Evolutionary conservation across 768 basidiomycete species (phyloP), one percentile per base, ranked within the genome.

Genomic region (Tricholoma sp.): DNA sequence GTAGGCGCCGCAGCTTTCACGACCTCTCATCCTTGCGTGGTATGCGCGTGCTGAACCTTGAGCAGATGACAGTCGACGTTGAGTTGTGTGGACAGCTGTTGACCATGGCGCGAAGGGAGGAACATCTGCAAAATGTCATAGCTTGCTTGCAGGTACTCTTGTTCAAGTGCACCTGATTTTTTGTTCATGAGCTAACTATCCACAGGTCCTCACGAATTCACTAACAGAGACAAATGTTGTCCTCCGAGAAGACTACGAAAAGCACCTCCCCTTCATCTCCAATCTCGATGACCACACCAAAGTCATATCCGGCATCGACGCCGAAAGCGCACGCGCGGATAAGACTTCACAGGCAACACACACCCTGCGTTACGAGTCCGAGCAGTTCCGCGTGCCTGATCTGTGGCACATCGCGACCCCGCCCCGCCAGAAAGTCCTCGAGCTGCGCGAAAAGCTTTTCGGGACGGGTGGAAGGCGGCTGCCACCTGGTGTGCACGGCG

Each of bases 11-110:
- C 50, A 89, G 88, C 60, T 87, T 86, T 63, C 83, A 88, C 58
- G 84, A 85, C 66, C 64, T 84, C 1, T 64, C 70, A 29, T 76
- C 80, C n/a, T 74, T 84, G 59, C 73, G 70, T 37, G 72, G 72
- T 49, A 65, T 78, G 57, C 73, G 73, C 34, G 71, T 85, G 10
- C 67, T 89, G 42, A 76, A 78, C 2, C 58, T 77, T 6, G 86
- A 90, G 54, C 75, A 80, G 62, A 88, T 92, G 87, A 80, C 78
- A 50, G 82, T 89, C 41, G 90, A 92, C 62, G 90, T 91, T 36
- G 88, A 87, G 62, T 75, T 92, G 13, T 86, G 86, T 63, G 88
- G 86, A 4, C 86, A 91, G 64, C 66, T 88, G 48, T 73, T 92
- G 18, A 79, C 86, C 60, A 82, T 90, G 82, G 73, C 72, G 33